Percentiles rank a stretch among this genome's conserved stretches.
These are phyloP conservation scores for Irpex sp. DNA, from an alignment of 1,284 basidiomycete genomes.

Conservation along the genomic window DNA sequence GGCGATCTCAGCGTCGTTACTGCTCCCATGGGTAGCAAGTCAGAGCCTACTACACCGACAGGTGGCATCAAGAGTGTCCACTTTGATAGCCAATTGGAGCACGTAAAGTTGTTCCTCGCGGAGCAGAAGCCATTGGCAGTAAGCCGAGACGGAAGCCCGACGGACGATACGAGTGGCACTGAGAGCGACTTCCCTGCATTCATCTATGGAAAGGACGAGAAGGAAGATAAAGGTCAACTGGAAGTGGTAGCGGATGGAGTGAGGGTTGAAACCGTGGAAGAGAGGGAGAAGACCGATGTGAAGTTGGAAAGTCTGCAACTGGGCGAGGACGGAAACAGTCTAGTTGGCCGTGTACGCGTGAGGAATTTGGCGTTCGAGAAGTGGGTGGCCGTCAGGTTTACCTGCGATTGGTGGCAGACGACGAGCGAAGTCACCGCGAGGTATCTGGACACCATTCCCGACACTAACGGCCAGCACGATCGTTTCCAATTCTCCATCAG, in stretches of 20 bases:
- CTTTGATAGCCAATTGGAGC: conserved; percentile 89
- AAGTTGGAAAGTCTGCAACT: conserved; percentile 54
- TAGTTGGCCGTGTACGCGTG: conserved; percentile 75
- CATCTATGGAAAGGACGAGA: conserved; percentile 43
- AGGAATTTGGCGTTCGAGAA: conserved; percentile 88
- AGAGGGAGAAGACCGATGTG: conserved; percentile 40
- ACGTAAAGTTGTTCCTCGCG: conserved; percentile 89
- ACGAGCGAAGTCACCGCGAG: conserved; percentile 88
- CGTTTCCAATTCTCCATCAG: conserved; percentile 66
- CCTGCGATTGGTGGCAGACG: conserved; percentile 93
- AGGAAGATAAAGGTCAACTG: conserved; percentile 34
- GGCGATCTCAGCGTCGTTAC: conserved; percentile 49
- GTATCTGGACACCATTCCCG: conserved; percentile 63
- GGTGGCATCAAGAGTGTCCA: conserved; percentile 77
- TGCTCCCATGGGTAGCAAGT: conserved; percentile 42
- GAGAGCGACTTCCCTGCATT: conserved; percentile 67
- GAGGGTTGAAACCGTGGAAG: conserved; percentile 29
- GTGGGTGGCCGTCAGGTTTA: conserved; percentile 87
- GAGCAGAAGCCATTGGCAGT: conserved; percentile 94
- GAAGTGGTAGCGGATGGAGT: conserved; percentile 38
- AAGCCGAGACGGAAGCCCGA: conserved; percentile 86
- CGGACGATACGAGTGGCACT: conserved; percentile 73
- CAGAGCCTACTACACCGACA: conserved; percentile 58
- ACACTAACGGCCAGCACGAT: conserved; percentile 50
- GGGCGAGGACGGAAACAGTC: conserved; percentile 53